Evolutionary conservation across 345 rosid species (phyloP).

Genomic region (Raphanus raphanistrum): DNA sequence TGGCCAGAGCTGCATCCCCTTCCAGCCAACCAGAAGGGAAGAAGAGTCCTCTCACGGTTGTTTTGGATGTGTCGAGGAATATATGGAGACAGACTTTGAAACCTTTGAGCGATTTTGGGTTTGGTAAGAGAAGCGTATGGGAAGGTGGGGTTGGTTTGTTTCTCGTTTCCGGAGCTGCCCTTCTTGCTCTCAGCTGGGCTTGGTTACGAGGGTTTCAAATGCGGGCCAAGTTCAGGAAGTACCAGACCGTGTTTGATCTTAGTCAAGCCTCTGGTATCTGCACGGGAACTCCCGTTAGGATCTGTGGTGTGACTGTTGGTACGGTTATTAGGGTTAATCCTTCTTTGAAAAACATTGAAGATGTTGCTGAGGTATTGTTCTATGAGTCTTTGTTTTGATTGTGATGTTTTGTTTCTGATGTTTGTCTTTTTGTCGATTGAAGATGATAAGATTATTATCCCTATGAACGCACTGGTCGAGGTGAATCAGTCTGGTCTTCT

Average conservation of each 20-base stretch:
- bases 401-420: neutral
- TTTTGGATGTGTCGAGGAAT: constrained; percentile 62
- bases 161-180: constrained; percentile 81
- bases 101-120: constrained; percentile 89
- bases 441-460: constrained; percentile 92
- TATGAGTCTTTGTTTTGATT: constrained; percentile 3
- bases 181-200: constrained; percentile 83
- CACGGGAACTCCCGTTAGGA: constrained; percentile 92
- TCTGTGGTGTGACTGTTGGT: constrained; percentile 95
- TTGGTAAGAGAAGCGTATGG: constrained; percentile 89
- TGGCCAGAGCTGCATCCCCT: constrained; percentile 54
- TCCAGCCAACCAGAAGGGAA: constrained; percentile 47
- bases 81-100: constrained; percentile 82
- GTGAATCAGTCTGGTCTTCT: constrained; percentile 98
- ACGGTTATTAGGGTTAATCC: constrained; percentile 85
- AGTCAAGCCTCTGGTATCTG: constrained; percentile 86
- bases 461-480: constrained; percentile 80
- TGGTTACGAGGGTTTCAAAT: constrained; percentile 88
- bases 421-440: constrained; percentile 55
- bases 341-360: constrained; percentile 87
- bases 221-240: constrained; percentile 85
- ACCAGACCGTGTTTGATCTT: constrained; percentile 77
- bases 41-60: constrained; percentile 60
- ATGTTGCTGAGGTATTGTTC: constrained; percentile 74
- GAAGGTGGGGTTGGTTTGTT: constrained; percentile 99